Evolutionary conservation across 1,284 basidiomycete genomes (phyloP).

Genomic region (Ganoderma leucocontextum): DNA sequence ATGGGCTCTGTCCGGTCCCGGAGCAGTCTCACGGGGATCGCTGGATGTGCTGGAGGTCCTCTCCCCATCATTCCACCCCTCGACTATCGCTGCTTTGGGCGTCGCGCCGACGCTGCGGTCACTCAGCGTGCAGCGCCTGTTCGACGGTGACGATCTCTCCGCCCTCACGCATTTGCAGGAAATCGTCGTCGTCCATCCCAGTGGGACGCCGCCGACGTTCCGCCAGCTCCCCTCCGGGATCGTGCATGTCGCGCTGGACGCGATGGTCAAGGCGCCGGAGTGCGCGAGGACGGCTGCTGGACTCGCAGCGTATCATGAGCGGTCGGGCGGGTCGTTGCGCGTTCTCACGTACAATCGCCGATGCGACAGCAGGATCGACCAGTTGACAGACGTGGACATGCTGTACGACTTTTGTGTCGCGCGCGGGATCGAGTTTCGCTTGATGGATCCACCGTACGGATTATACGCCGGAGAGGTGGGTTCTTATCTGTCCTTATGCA

Average conservation of each 20-base stretch:
- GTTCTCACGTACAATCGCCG: conserved; percentile 20
- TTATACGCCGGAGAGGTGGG: conserved; percentile 27
- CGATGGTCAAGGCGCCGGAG: background rate
- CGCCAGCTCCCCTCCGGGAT: conserved; percentile 15
- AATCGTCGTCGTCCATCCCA: conserved; percentile 3
- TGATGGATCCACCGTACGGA: conserved; percentile 23
- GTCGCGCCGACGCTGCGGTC: conserved; percentile 15
- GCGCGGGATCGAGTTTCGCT: conserved; percentile 14
- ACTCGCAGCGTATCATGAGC: conserved; percentile 10
- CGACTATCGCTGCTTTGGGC: conserved; percentile 3
- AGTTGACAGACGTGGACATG: conserved; percentile 6
- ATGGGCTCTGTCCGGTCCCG: conserved; percentile 25
- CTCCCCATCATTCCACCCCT: conserved; percentile 3
- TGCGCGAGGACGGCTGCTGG: background rate
- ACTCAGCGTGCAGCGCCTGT: conserved; percentile 3
- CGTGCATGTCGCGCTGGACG: conserved; percentile 15
- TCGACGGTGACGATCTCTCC: conserved; percentile 11
- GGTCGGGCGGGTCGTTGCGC: conserved; percentile 6
- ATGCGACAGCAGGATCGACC: background rate
- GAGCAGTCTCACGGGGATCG: background rate
- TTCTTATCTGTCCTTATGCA: background rate
- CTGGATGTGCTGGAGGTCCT: conserved; percentile 17
- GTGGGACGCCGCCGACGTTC: background rate
- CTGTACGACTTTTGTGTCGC: conserved; percentile 19
- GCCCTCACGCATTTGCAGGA: conserved; percentile 10